phyloP scores from a whole-genome alignment of 2,329 filamentous ascomycete genomes.

The Amauroascus verrucosus region DNA sequence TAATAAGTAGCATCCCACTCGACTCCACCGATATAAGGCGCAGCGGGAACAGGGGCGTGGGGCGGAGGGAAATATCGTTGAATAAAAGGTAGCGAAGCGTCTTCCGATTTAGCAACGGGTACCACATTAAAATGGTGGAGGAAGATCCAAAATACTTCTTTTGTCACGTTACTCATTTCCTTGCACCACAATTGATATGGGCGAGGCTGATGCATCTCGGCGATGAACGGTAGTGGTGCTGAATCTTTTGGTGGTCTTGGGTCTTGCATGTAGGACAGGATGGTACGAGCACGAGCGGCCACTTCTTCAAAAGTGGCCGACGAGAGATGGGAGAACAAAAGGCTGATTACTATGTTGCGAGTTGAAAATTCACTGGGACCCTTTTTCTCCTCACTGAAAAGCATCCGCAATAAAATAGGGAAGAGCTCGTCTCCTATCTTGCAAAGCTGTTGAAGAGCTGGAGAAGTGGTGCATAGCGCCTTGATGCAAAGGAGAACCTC shows the following conservation, averaged over 20 bases:
- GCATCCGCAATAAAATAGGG: constrained; percentile 72
- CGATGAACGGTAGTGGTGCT: constrained; percentile 71
- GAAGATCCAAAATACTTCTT: constrained; percentile 99
- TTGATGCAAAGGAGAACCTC: constrained; percentile 90
- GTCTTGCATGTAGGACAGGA: constrained; percentile 71
- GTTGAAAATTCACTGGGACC: constrained; percentile 95
- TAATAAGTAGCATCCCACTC: constrained; percentile 99
- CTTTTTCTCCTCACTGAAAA: constrained; percentile 97
- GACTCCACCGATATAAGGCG: constrained; percentile 90
- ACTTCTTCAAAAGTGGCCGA: constrained; percentile 52
- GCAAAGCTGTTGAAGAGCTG: constrained; percentile 71
- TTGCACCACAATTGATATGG: constrained; percentile 93
- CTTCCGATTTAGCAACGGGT: constrained; percentile 36
- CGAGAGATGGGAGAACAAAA: constrained; percentile 81
- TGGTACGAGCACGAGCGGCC: constrained; percentile 57
- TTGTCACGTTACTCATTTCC: constrained; percentile 83
- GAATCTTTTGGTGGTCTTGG: constrained; percentile 64
- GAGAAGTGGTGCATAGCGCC: constrained; percentile 81
- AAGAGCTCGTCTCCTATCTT: constrained; percentile 73
- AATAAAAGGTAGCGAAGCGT: constrained; percentile 25
- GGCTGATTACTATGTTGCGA: constrained; percentile 75
- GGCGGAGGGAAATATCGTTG: constrained; percentile 71
- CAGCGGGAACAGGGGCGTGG: constrained; percentile 80
- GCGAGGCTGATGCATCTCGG: constrained; percentile 75
- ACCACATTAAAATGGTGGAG: constrained; percentile 87